Base-by-base conservation (phyloP, 2,329 filamentous ascomycete genomes). In the Stagonosporopsis rhizophila region DNA sequence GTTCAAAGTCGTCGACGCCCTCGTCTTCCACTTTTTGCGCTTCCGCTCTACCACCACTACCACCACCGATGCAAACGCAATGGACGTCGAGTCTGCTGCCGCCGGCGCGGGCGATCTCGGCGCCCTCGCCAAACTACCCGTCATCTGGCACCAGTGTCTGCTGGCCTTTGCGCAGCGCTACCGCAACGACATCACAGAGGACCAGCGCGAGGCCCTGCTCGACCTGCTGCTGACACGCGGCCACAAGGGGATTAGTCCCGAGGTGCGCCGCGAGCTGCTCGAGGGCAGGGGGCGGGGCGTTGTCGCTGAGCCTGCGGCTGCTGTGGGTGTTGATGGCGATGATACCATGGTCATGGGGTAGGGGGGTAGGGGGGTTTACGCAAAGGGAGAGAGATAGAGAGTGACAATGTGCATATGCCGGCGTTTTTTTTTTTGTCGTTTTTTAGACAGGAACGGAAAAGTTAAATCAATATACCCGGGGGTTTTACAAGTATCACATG, bases 11-110 rank as follows among this genome's bases (percentile, higher is more conserved):
- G 88, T 99, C 45, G 95, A 99, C 68, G 89, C 92, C 2, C 81
- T 98, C 1, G 95, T 99, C 9, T 98, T 98, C 80, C 94, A 99
- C 77, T 99, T 99, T 77, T 77, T 98, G 60, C 89, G 95, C 15
- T 97, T 96, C 81, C 85, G 91, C 30, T n/a, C n/a, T n/a, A 89
- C 85, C 49, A 83, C 86, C 23, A 87, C 90, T 59, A 84, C 87
- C 47, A 80, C 80, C 28, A n/a, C n/a, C n/a, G n/a, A n/a, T n/a
- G n/a, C n/a, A n/a, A 87, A 89, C 52, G 79, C 78, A 25, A 87
- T 87, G 80, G 75, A 73, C 15, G 70, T 63, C 0, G 68, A 68
- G 25, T 68, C 63, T 44, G 67, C 72, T 5, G 73, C 70, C 28
- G 76, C 70, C 28, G n/a, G n/a, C n/a, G n/a, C n/a, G n/a, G 76